Conservation (phyloP, 441 rosid species). For the Populus hybrid region DNA sequence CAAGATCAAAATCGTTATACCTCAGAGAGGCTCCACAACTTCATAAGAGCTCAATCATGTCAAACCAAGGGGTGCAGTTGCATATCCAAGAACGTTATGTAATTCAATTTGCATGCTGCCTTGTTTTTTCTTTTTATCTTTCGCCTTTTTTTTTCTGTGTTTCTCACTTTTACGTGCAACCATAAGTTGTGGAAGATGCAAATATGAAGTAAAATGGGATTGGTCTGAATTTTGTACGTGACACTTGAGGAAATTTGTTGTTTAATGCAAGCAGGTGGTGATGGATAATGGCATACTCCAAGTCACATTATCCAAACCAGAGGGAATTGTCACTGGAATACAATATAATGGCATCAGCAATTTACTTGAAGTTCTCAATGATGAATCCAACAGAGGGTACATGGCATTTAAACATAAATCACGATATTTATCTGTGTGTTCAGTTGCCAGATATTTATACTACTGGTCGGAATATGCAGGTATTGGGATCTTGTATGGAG, state of each 20-base stretch:
- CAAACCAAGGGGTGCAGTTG: constrained; percentile 40
- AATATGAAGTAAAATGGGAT: neutral
- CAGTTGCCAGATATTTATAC: neutral
- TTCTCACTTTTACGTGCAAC: neutral
- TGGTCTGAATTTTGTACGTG: neutral
- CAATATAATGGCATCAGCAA: constrained; percentile 61
- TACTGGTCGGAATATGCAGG: constrained; percentile 28
- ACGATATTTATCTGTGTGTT: neutral
- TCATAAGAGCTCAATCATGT: constrained; percentile 19
- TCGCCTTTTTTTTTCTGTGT: neutral
- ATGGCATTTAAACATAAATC: neutral
- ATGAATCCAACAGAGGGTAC: constrained; percentile 38
- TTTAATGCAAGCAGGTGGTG: constrained; percentile 38
- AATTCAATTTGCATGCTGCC: constrained; percentile 8
- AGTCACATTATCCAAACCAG: constrained; percentile 25
- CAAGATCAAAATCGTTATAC: neutral
- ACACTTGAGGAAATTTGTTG: neutral
- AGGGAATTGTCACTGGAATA: constrained; percentile 33
- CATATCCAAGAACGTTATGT: constrained; percentile 49
- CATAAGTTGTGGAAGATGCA: neutral
- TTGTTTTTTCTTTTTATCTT: neutral
- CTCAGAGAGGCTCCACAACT: neutral
- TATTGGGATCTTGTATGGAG: constrained; percentile 95
- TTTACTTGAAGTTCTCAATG: constrained; percentile 69
- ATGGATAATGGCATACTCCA: constrained; percentile 49